Conservation (phyloP, 331 rosid genomes). For the Quercus phellos region DNA sequence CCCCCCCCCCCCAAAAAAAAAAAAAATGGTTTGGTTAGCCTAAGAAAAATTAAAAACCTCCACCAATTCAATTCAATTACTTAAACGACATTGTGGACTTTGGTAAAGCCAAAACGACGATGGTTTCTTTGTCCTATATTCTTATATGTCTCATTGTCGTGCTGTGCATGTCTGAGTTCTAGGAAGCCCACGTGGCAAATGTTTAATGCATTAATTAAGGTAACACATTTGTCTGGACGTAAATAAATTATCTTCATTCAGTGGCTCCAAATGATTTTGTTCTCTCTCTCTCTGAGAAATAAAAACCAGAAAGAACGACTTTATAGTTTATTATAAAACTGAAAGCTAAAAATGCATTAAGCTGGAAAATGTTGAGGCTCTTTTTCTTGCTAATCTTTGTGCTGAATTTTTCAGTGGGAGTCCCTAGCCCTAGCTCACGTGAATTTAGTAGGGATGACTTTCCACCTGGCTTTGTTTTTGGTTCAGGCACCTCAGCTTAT, state of each 20-base stretch:
- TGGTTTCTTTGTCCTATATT: no score
- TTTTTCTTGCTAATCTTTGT: background rate
- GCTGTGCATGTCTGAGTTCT: background rate
- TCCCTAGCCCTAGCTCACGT: background rate
- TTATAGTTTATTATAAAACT: no score
- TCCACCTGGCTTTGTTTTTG: slow-evolving; percentile 38
- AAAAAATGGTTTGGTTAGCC: background rate
- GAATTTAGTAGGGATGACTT: slow-evolving; percentile 34
- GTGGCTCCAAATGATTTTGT: background rate
- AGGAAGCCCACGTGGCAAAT: background rate
- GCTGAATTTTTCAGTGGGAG: background rate
- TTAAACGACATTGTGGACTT: no score
- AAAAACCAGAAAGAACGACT: background rate
- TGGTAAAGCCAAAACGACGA: no score
- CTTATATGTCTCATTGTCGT: background rate
- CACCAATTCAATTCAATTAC: no score
- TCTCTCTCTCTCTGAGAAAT: background rate
- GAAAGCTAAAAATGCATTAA: background rate
- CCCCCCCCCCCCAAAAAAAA: no score
- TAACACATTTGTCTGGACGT: background rate
- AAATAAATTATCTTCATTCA: background rate
- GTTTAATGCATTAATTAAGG: no score
- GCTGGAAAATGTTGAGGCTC: background rate
- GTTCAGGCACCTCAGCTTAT: slow-evolving; percentile 50
- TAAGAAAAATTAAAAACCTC: background rate